Conservation (phyloP, 1,284 basidiomycete species). For the Malassezia dermatis region DNA sequence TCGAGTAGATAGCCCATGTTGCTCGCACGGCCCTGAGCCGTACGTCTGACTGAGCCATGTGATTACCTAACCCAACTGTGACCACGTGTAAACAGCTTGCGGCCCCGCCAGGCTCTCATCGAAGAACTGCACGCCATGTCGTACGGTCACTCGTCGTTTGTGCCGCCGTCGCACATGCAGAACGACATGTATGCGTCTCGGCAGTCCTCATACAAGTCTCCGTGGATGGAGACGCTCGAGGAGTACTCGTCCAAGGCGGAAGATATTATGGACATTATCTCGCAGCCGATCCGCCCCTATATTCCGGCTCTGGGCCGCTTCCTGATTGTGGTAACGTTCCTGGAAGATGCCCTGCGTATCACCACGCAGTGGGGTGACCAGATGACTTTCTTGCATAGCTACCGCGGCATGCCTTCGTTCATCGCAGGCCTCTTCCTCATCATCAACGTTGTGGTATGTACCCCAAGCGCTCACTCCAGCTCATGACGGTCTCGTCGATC, state of each 20-base stretch:
- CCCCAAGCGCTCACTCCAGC: conserved; percentile 12
- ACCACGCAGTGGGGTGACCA: conserved; percentile 90
- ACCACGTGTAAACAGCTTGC: neutral
- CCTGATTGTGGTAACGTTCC: conserved; percentile 93
- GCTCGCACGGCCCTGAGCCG: neutral
- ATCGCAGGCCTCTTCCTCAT: conserved; percentile 84
- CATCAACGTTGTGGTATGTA: conserved; percentile 66
- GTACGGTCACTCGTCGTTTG: conserved; percentile 14
- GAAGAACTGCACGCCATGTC: conserved; percentile 9
- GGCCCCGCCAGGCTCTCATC: neutral
- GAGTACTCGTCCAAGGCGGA: conserved; percentile 64
- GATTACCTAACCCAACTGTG: conserved; percentile 1
- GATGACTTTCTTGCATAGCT: conserved; percentile 57
- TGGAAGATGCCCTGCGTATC: conserved; percentile 91
- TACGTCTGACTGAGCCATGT: neutral
- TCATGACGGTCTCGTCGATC: conserved; percentile 75
- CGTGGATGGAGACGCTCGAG: conserved; percentile 68
- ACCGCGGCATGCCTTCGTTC: conserved; percentile 88
- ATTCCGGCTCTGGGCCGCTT: conserved; percentile 90
- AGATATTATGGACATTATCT: conserved; percentile 81
- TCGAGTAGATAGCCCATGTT: conserved; percentile 1
- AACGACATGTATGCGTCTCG: neutral
- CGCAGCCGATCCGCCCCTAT: conserved; percentile 86
- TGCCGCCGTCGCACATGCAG: conserved; percentile 13
- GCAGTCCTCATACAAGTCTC: conserved; percentile 6